Percentiles rank a stretch among this genome's conserved stretches.
phyloP scores from a whole-genome alignment of 2,329 filamentous ascomycete species.

The Trichoderma asperellum region DNA sequence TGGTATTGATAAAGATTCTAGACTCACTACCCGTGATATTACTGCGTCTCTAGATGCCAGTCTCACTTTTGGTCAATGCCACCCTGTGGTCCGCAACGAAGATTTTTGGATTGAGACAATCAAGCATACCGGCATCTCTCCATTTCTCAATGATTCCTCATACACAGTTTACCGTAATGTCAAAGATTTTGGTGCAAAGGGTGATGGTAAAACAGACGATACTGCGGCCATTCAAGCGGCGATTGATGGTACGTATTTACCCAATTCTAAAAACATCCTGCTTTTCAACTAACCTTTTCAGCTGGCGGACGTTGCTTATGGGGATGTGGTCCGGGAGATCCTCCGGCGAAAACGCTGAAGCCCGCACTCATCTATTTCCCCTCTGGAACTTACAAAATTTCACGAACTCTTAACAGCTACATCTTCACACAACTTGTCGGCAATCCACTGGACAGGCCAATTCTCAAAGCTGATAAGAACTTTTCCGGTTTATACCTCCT shows the following conservation, averaged over 20 bases:
- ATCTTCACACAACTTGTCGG: conserved; percentile 33
- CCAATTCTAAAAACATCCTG: too few relatives aligned
- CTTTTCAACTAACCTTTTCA: not conserved
- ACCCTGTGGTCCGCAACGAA: conserved; percentile 10
- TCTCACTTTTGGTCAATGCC: conserved; percentile 20
- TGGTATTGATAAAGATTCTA: not conserved
- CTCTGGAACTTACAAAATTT: conserved; percentile 34
- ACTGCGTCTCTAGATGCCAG: conserved; percentile 3
- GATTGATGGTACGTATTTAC: conserved; percentile 49
- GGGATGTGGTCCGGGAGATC: conserved; percentile 29
- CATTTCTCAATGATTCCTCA: conserved; percentile 37
- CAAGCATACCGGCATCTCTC: conserved; percentile 36
- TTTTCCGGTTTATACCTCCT: conserved; percentile 28
- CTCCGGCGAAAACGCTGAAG: conserved; percentile 27
- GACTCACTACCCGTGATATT: conserved; percentile 12
- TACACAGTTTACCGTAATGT: conserved; percentile 41
- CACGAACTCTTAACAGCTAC: conserved; percentile 29
- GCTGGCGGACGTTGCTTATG: conserved; percentile 29
- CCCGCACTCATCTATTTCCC: conserved; percentile 38
- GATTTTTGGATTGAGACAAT: conserved; percentile 39
- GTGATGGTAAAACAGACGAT: conserved; percentile 51
- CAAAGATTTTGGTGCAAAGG: conserved; percentile 39
- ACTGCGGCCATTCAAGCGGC: conserved; percentile 81
- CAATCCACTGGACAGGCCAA: conserved; percentile 27
- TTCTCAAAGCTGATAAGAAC: conserved; percentile 27